phyloP scores from a whole-genome alignment of 257 asterid species.

The Eustoma russellianum region DNA sequence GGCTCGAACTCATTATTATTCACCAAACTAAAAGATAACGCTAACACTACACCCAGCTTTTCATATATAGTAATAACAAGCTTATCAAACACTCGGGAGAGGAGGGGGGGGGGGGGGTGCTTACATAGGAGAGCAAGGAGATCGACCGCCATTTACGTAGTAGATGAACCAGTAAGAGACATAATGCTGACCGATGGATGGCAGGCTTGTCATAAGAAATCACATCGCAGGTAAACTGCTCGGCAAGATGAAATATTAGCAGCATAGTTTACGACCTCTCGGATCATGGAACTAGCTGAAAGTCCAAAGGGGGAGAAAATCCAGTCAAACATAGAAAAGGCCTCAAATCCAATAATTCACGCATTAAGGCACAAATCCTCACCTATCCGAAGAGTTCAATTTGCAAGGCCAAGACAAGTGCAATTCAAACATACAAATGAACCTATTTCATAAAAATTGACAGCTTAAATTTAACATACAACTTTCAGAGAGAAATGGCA shows the following conservation, averaged over 20 bases:
- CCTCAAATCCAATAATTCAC: slow-evolving; percentile 10
- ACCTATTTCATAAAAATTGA: no score
- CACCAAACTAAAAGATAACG: no score
- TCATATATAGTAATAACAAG: no score
- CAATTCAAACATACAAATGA: not conserved
- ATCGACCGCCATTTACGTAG: slow-evolving; percentile 88
- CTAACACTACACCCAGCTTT: no score
- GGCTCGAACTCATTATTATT: no score
- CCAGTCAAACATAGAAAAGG: slow-evolving; percentile 13
- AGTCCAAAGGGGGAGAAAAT: slow-evolving; percentile 17
- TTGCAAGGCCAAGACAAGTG: slow-evolving; percentile 20
- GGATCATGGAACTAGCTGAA: slow-evolving; percentile 79
- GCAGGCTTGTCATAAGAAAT: slow-evolving; percentile 90
- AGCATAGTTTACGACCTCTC: slow-evolving; percentile 75
- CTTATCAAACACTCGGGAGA: no score
- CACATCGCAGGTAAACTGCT: slow-evolving; percentile 94
- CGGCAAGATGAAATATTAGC: slow-evolving; percentile 55
- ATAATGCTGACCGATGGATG: slow-evolving; percentile 68
- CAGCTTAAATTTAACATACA: no score
- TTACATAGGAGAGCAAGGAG: slow-evolving; percentile 95
- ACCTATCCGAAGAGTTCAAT: slow-evolving; percentile 83
- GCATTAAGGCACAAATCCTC: slow-evolving; percentile 17
- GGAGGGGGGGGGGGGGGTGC: slow-evolving; percentile 20
- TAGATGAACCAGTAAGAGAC: slow-evolving; percentile 91
- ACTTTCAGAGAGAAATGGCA: no score